phyloP scores from a whole-genome alignment of 2,329 filamentous ascomycete species.

The Sphaerostilbella broomeana region DNA sequence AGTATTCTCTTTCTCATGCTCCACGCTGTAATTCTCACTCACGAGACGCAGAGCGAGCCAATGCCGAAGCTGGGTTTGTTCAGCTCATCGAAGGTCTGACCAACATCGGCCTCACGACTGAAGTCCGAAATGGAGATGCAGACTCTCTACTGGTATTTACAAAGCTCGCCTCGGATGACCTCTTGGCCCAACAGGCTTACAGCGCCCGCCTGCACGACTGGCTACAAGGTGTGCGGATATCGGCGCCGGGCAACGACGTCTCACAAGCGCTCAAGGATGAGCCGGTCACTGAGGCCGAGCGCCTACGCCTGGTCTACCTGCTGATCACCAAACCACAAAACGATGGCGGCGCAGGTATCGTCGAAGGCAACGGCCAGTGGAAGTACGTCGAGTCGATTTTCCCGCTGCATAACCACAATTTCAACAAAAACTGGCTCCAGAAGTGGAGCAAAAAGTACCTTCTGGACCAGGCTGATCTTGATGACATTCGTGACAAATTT shows the following conservation, averaged over 20 bases:
- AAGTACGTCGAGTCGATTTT: conserved; percentile 67
- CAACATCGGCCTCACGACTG: conserved; percentile 73
- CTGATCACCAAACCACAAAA: conserved; percentile 68
- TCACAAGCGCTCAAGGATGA: conserved; percentile 61
- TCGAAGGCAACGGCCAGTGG: conserved; percentile 62
- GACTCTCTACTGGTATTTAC: conserved; percentile 76
- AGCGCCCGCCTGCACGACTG: conserved; percentile 86
- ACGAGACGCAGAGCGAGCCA: conserved; percentile 48
- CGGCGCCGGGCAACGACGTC: conserved; percentile 68
- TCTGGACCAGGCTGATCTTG: conserved; percentile 59
- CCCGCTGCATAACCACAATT: conserved; percentile 67
- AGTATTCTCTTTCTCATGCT: conserved; percentile 14
- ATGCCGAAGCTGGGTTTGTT: conserved; percentile 70
- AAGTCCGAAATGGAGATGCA: conserved; percentile 75
- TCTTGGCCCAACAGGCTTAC: conserved; percentile 75
- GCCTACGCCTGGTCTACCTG: conserved; percentile 79
- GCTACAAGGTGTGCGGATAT: conserved; percentile 78
- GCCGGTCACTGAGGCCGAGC: conserved; percentile 80
- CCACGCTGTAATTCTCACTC: conserved; percentile 11
- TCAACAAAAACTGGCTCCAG: conserved; percentile 71
- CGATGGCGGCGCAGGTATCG: conserved; percentile 74
- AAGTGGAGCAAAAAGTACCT: conserved; percentile 67
- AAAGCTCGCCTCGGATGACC: conserved; percentile 66
- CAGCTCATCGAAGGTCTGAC: conserved; percentile 70
- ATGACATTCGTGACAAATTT: conserved; percentile 68